Conservation (phyloP, 257 asterid genomes). For the Sherardia arvensis region DNA sequence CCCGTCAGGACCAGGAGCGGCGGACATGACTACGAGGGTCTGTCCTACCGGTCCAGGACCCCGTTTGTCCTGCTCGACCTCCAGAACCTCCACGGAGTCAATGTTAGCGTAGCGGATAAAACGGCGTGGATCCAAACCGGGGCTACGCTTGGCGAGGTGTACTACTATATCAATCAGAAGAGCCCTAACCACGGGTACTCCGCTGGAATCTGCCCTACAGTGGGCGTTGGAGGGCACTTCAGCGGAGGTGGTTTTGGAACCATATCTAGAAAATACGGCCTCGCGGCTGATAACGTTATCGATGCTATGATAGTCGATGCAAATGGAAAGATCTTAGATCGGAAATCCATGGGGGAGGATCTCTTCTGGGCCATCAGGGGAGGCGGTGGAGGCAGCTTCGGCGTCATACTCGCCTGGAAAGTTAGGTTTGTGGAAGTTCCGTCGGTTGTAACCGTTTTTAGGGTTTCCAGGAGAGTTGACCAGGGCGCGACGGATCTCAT, state of each 20-base stretch:
- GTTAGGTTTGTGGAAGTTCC: not conserved
- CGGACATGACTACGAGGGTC: not conserved
- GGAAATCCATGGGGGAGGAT: not conserved
- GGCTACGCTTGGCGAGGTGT: conserved; percentile 45
- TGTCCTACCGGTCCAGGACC: conserved; percentile 22
- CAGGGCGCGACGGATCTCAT: not conserved
- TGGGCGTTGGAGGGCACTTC: not conserved
- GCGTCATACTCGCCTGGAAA: not conserved
- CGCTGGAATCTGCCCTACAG: not conserved
- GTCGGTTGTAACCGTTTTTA: not conserved
- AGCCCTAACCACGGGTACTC: conserved; percentile 21
- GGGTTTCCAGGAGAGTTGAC: not conserved
- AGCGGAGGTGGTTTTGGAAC: not conserved
- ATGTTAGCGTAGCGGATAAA: conserved; percentile 23
- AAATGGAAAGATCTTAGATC: not conserved
- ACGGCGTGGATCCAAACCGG: conserved; percentile 46
- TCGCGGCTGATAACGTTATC: not conserved
- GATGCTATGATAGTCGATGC: not conserved
- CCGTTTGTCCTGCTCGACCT: conserved; percentile 37
- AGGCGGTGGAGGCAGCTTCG: not conserved
- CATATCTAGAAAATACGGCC: not conserved
- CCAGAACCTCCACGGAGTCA: conserved; percentile 26
- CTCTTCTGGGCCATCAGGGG: not conserved
- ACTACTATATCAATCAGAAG: conserved; percentile 27
- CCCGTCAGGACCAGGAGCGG: not conserved